These are phyloP conservation scores for Sporothrix globosa DNA, from an alignment of 2,329 filamentous ascomycete genomes.

Conservation along the genomic window DNA sequence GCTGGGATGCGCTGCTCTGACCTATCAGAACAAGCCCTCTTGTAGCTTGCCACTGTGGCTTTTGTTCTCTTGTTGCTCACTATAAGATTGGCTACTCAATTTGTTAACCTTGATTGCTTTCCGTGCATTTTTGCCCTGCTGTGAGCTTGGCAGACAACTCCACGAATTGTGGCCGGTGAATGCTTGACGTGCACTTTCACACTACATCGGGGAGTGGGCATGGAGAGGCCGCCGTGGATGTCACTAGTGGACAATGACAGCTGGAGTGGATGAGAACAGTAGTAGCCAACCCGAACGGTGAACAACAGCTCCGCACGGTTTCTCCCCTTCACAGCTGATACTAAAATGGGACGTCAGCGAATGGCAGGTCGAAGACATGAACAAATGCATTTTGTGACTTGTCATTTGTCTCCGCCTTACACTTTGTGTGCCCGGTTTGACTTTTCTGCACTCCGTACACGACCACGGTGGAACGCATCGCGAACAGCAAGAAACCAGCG, in stretches of 20 bases:
- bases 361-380: neutral
- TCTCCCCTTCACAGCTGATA: neutral
- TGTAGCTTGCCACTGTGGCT: neutral
- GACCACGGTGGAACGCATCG: neutral
- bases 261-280: neutral
- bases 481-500: neutral
- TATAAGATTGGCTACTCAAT: neutral
- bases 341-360: neutral
- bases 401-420: neutral
- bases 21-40: neutral
- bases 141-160: neutral
- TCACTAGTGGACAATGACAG: constrained; percentile 1
- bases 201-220: neutral
- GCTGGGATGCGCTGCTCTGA: neutral
- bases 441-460: neutral
- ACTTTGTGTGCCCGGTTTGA: neutral
- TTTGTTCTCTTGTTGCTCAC: neutral
- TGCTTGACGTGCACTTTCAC: constrained; percentile 6
- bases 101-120: neutral
- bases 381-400: neutral
- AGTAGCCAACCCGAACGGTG: too few relatives aligned
- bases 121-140: neutral
- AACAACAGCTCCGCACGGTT: neutral
- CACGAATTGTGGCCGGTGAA: neutral
- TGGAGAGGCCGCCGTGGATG: constrained; percentile 24